Base-by-base conservation (phyloP, 192 early-diverging fungal genomes). In the Paraglomus brasilianum region DNA sequence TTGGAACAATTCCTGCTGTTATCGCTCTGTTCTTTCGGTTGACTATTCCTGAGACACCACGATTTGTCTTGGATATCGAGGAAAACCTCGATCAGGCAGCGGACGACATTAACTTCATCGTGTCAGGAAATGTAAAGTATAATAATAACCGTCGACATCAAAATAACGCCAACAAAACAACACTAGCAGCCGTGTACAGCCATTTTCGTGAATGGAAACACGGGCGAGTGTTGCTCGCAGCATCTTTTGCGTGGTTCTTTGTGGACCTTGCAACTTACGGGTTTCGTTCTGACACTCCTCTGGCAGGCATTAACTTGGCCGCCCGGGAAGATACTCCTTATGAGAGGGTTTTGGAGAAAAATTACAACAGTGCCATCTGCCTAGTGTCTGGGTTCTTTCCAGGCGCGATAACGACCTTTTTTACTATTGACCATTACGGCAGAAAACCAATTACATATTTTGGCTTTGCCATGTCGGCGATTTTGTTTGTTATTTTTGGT, bases 1-100 rank as follows among this genome's bases (percentile, higher is more conserved):
- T 92, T 44, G 92, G 93, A 48, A 83, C 83, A 72, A 65, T 96
- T 30, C 95, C 95, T 0, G 89, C 85, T 6, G 42, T 95, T 15
- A 75, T 80, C 38, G 89, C 95, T 19, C 80, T 96, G 57, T 95
- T 95, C 83, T 94, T 86, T 78, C 88, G 91, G 13, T 44, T 92
- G 52, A 93, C 91, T 48, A 92, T 94, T 69, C 90, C 92, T 15
- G 94, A 96, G 76, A 93, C 94, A 5, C 94, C 94, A 19, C 89
- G 93, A 48, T 96, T 84, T 24, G 74, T 74, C 15, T 24, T 86
- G 36, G 75, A 80, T 70, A 71, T 80, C 22, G 72, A 73, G 49
- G 69, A 80, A 49, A 76, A 80, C 13, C 15, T 69, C n/a, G 49
- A 56, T 51, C 70, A 77, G 56, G 78, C 75, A 9, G 72, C 70